Evolutionary conservation across 2,329 filamentous ascomycete genomes (phyloP).

Genomic region (Penicillium griseofulvum): DNA sequence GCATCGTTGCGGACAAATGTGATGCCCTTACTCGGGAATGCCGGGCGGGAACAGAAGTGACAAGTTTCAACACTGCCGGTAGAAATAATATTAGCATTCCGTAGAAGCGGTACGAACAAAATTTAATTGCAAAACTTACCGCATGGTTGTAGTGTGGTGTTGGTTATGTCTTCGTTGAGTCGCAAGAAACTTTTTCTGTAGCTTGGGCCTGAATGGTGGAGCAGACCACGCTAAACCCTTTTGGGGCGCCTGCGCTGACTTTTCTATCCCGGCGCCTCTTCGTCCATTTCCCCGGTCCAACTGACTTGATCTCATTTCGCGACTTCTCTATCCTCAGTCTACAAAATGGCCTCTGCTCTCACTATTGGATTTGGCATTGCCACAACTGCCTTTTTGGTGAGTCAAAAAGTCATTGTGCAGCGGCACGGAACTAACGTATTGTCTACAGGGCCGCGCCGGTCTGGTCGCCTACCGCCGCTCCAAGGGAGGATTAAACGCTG

Average conservation of each 20-base stretch:
- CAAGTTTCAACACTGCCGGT: conserved; percentile 57
- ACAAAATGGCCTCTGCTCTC: conserved; percentile 44
- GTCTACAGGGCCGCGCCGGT: conserved; percentile 77
- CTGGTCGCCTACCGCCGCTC: conserved; percentile 84
- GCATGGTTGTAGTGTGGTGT: conserved; percentile 25
- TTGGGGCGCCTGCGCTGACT: conserved; percentile 35
- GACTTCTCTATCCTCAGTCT: not conserved
- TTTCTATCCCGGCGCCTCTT: conserved; percentile 33
- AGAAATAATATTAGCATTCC: not conserved
- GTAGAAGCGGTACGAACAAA: not conserved
- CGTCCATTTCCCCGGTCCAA: conserved; percentile 4
- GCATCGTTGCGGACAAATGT: conserved; percentile 68
- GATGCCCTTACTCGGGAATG: conserved; percentile 65
- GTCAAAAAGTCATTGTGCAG: conserved; percentile 27
- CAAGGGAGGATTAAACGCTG: conserved; percentile 63
- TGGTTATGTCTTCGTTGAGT: conserved; percentile 19
- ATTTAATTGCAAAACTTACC: conserved; percentile 15
- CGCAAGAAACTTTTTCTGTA: conserved; percentile 28
- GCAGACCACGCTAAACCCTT: conserved; percentile 35
- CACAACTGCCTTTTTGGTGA: conserved; percentile 73
- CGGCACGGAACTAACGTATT: conserved; percentile 14
- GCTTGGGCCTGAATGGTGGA: conserved; percentile 23
- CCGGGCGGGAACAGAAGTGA: conserved; percentile 68
- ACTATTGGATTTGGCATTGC: conserved; percentile 48
- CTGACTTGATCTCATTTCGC: conserved; percentile 6